Conservation (phyloP, 306 rosid genomes). For the Cyamopsis tetragonoloba region DNA sequence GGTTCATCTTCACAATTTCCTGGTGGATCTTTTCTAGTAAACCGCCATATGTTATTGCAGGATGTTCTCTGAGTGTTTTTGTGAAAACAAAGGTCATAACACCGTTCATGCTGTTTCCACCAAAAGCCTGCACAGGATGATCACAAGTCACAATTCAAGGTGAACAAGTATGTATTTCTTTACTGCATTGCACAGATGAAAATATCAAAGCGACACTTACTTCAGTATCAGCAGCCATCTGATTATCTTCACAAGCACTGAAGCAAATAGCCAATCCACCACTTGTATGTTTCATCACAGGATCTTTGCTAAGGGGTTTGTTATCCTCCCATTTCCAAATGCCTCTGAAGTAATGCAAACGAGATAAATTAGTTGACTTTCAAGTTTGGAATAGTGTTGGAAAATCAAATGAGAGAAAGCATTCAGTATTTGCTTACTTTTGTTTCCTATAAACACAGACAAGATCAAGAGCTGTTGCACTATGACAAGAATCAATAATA, state of each 20-base stretch:
- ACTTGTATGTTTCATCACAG: conserved; percentile 35
- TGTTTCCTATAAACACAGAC: conserved; percentile 23
- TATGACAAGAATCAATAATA: conserved; percentile 72
- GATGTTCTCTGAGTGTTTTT: neutral
- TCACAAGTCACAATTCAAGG: neutral
- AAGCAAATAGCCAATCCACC: conserved; percentile 69
- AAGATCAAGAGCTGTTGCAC: conserved; percentile 80
- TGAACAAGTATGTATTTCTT: neutral
- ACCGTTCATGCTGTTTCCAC: conserved; percentile 41
- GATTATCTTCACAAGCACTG: conserved; percentile 64
- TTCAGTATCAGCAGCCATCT: conserved; percentile 58
- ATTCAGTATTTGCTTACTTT: conserved; percentile 26
- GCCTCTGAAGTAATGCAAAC: conserved; percentile 27
- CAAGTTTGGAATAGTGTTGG: conserved; percentile 6
- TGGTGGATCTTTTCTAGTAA: conserved; percentile 30
- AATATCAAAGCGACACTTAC: conserved; percentile 28
- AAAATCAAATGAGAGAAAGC: conserved; percentile 27
- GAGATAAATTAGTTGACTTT: conserved; percentile 8
- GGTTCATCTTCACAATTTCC: conserved; percentile 2
- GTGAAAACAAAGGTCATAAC: conserved; percentile 53
- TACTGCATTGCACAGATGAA: neutral
- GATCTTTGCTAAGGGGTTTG: neutral
- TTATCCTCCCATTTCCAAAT: conserved; percentile 3
- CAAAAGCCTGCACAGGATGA: conserved; percentile 38
- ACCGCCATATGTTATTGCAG: neutral